Conservation (phyloP, 352 stramenopile species). For the Pythium monospermum region DNA sequence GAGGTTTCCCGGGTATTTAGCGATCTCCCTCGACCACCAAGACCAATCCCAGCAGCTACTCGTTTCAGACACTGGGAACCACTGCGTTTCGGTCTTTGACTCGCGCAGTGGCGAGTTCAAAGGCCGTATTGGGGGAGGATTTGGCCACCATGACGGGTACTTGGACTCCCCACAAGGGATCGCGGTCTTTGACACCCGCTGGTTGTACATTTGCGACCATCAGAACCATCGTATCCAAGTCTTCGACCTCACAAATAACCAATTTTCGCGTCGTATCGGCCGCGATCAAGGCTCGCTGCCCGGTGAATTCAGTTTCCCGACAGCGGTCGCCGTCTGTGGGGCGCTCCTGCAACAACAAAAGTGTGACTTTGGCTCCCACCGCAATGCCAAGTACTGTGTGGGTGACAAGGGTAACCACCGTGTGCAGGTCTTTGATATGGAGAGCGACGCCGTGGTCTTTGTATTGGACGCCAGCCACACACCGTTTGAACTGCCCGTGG, state of each 20-base stretch:
- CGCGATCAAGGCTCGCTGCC: slow-evolving; percentile 24
- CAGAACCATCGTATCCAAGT: slow-evolving; percentile 65
- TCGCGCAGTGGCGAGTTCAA: slow-evolving; percentile 25
- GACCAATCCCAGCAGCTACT: slow-evolving; percentile 16
- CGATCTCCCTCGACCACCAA: slow-evolving; percentile 7
- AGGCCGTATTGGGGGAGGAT: slow-evolving; percentile 40
- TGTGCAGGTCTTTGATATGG: slow-evolving; percentile 43
- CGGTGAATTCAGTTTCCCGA: slow-evolving; percentile 49
- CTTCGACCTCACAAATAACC: slow-evolving; percentile 31
- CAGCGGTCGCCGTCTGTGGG: slow-evolving; percentile 34
- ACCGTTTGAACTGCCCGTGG: slow-evolving; percentile 38
- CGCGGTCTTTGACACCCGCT: slow-evolving; percentile 31
- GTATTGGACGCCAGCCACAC: slow-evolving; percentile 21
- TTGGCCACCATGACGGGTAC: slow-evolving; percentile 43
- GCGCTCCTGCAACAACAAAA: slow-evolving; percentile 26
- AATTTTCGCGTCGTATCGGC: slow-evolving; percentile 28
- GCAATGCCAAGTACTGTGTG: slow-evolving; percentile 44
- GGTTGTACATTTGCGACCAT: slow-evolving; percentile 58
- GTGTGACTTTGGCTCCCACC: slow-evolving; percentile 49
- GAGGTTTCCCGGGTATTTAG: slow-evolving; percentile 39
- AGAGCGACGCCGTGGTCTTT: slow-evolving; percentile 26
- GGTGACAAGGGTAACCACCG: slow-evolving; percentile 49
- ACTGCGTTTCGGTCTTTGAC: slow-evolving; percentile 56
- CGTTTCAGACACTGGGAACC: slow-evolving; percentile 60
- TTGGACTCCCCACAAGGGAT: slow-evolving; percentile 57